Conservation (phyloP, 148 eudicot genomes). For the Spergularia marina region DNA sequence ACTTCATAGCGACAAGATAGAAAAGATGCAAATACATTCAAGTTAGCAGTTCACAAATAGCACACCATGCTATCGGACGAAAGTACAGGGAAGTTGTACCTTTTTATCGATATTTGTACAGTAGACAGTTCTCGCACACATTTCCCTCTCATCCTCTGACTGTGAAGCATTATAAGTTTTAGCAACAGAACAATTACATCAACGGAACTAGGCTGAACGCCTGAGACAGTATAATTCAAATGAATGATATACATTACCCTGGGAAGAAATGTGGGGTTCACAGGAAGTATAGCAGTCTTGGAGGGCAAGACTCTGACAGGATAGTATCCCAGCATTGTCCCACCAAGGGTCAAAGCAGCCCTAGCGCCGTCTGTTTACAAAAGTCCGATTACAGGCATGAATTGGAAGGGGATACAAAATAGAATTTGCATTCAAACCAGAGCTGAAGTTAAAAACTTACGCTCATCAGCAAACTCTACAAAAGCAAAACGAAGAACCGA, state of each 20-base stretch:
- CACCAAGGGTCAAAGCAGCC: constrained; percentile 66
- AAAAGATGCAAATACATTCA: constrained; percentile 3
- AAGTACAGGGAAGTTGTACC: constrained; percentile 35
- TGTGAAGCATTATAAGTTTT: constrained; percentile 23
- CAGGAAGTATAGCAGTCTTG: constrained; percentile 97
- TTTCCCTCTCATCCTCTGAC: constrained; percentile 92
- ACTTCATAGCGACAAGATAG: background rate
- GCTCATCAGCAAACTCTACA: constrained; percentile 85
- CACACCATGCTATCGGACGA: background rate
- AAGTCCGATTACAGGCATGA: constrained; percentile 21
- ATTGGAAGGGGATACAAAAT: background rate
- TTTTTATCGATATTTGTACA: constrained; percentile 96
- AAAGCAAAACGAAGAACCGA: constrained; percentile 98
- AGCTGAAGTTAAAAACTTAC: constrained; percentile 42
- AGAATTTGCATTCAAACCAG: background rate
- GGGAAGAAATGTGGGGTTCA: constrained; percentile 93
- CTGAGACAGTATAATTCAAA: background rate
- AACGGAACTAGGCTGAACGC: background rate
- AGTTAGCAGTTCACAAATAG: background rate
- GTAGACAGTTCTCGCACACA: constrained; percentile 96
- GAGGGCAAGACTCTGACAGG: constrained; percentile 88
- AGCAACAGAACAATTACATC: background rate
- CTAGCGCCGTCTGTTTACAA: constrained; percentile 70
- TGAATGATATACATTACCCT: constrained; percentile 47
- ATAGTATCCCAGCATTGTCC: constrained; percentile 83